A percentile compares a stretch with the other conserved stretches of the same genome.
Conservation (phyloP, 495 filamentous ascomycete genomes). For the Neurospora sp. region DNA sequence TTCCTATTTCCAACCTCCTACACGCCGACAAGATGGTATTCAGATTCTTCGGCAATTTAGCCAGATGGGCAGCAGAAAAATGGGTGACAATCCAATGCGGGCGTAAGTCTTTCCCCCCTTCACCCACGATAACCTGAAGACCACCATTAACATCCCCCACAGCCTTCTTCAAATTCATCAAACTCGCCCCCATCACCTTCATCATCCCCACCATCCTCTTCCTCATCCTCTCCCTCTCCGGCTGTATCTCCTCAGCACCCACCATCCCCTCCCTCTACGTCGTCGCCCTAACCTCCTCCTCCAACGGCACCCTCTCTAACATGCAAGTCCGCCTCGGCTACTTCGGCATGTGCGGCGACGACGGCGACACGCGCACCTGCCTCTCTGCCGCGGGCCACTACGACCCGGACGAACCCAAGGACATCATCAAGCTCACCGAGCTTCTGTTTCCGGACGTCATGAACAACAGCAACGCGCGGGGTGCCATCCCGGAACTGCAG, state of each 20-base stretch:
- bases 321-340: constrained; percentile 23
- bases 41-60: too few species aligned
- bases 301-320: constrained; percentile 4
- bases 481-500: constrained; percentile 3
- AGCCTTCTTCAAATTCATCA: background rate
- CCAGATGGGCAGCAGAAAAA: too few species aligned
- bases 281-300: constrained; percentile 15
- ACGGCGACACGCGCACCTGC: constrained; percentile 14
- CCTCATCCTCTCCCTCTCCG: constrained; percentile 16
- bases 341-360: constrained; percentile 26
- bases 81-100: too few species aligned
- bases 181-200: background rate
- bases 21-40: background rate
- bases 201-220: background rate
- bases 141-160: background rate
- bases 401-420: constrained; percentile 2
- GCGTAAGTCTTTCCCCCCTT: too few species aligned
- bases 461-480: background rate
- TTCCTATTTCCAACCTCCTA: background rate
- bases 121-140: too few species aligned
- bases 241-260: constrained; percentile 20
- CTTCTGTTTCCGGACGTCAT: background rate
- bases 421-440: constrained; percentile 5
- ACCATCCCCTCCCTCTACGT: constrained; percentile 22
- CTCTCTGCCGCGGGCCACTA: constrained; percentile 7